These are phyloP conservation scores for Colletotrichum somersetense DNA, from an alignment of 2,329 filamentous ascomycete genomes.

Conservation along the genomic window DNA sequence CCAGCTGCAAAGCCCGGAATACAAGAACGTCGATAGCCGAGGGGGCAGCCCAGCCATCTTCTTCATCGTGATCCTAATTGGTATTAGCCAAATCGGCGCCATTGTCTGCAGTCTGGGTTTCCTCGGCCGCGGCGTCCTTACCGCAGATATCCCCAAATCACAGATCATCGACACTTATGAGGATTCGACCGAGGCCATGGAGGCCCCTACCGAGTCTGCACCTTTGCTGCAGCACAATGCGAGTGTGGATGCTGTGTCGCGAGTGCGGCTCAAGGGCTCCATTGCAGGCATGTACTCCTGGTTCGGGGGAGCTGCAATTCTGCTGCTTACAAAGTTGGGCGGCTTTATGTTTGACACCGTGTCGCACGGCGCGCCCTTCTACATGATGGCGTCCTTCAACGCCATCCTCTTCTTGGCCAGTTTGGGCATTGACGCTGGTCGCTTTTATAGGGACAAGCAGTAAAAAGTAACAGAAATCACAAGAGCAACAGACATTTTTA, in stretches of 20 bases:
- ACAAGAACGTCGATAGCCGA: constrained; percentile 71
- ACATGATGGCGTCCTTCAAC: constrained; percentile 94
- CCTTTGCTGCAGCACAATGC: constrained; percentile 53
- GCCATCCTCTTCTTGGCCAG: constrained; percentile 73
- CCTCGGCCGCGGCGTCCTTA: constrained; percentile 83
- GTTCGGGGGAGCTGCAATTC: constrained; percentile 88
- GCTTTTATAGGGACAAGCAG: constrained; percentile 49
- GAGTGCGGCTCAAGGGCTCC: constrained; percentile 83
- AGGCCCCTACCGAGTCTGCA: constrained; percentile 57
- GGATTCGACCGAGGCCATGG: constrained; percentile 42
- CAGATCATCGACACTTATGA: constrained; percentile 47
- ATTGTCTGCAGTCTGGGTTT: constrained; percentile 96
- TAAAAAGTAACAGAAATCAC: constrained; percentile 10
- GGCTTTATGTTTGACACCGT: constrained; percentile 85
- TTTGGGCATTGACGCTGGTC: constrained; percentile 63
- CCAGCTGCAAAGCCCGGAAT: constrained; percentile 81
- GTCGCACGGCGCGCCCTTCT: constrained; percentile 86
- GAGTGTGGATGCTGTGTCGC: constrained; percentile 54
- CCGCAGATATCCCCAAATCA: constrained; percentile 56
- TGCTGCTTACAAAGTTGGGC: constrained; percentile 91
- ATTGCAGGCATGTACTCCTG: constrained; percentile 96
- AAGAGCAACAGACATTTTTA: constrained; percentile 3
- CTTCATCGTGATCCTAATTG: constrained; percentile 82
- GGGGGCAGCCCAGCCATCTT: constrained; percentile 79
- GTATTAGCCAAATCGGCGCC: constrained; percentile 93